Evolutionary conservation across 2,329 filamentous ascomycete genomes (phyloP), one percentile per base, ranked within the genome.

Genomic region (Pseudogymnoascus sp.): DNA sequence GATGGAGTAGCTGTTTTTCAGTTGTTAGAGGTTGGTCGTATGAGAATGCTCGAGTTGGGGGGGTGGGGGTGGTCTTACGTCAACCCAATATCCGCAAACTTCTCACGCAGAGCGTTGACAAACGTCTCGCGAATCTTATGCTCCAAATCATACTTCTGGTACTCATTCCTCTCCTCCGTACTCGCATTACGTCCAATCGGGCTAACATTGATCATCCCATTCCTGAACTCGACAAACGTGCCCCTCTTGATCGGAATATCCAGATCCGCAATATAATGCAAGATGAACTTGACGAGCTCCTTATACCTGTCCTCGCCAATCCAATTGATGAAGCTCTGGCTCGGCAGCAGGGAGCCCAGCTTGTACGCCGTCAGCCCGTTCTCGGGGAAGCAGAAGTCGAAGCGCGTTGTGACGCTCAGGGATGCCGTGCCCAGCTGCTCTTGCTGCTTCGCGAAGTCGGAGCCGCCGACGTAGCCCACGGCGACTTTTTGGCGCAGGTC

Each of bases 331-430:
- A 97, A 99, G 78, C 85, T 91, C 77, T 88, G 89, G 71, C 85
- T 86, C 1, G 87, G 81, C 63, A 97, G 84, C 62, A 83, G 81
- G 74, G 87, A 77, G 70, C 93, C 94, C 72, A 92, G 78, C 72
- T 92, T 91, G 82, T 83, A 96, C 45, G 93, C 94, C 1, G 90
- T 95, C 69, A 99, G 85, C 10, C 94, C 94, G 78, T 99, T 99
- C 80, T 99, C 94, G 64, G 92, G 81, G 80, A 99, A 99, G 84
- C 89, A 94, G 80, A 91, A 99, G 81, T 99, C 94, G 81, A 99
- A 99, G 71, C 97, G 86, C 65, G 85, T 81, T 61, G 87, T 92
- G 65, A 97, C 93, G 69, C 80, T 75, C 69, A 88, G 82, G 29
- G 78, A 75, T 63, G 82, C 78, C 3, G 84, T 82, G 74, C 92